Evolutionary conservation across 768 basidiomycete genomes (phyloP).

Genomic region (Thelephora ganbajun): DNA sequence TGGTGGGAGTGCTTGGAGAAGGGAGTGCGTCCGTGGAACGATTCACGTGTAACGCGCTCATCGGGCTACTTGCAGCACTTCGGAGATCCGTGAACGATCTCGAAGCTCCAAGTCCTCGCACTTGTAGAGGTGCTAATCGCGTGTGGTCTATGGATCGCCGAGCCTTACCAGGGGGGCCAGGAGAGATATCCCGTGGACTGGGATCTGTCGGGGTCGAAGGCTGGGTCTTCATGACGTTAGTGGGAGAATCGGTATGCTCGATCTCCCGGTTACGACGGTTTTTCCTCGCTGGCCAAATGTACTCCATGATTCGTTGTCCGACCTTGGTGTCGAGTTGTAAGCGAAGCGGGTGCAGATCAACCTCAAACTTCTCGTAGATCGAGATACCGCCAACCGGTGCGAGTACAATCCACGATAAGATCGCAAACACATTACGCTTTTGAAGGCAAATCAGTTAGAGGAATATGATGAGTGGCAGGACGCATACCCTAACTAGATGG

Average conservation of each 20-base stretch:
- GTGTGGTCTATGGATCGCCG: conserved; percentile 21
- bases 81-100: conserved; percentile 63
- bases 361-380: conserved; percentile 71
- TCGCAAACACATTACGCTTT: not conserved
- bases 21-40: conserved; percentile 22
- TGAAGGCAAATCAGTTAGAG: not conserved
- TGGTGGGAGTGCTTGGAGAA: not conserved
- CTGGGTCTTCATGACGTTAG: conserved; percentile 1
- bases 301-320: conserved; percentile 74
- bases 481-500: conserved; percentile 52
- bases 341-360: conserved; percentile 75
- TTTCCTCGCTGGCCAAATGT: conserved; percentile 66
- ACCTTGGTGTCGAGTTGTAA: conserved; percentile 78
- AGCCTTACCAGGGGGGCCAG: conserved; percentile 4
- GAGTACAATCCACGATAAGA: not conserved
- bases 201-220: conserved; percentile 1
- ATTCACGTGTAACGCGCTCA: conserved; percentile 19
- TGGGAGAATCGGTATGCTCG: conserved; percentile 8
- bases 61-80: conserved; percentile 18
- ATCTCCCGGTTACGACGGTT: conserved; percentile 19
- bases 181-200: conserved; percentile 9
- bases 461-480: not conserved
- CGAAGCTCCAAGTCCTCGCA: conserved; percentile 43
- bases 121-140: conserved; percentile 22
- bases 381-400: conserved; percentile 51